Percentiles rank a stretch among this genome's conserved stretches.
phyloP scores from a whole-genome alignment of 768 basidiomycete species.

The Daedaleopsis sinensis region DNA sequence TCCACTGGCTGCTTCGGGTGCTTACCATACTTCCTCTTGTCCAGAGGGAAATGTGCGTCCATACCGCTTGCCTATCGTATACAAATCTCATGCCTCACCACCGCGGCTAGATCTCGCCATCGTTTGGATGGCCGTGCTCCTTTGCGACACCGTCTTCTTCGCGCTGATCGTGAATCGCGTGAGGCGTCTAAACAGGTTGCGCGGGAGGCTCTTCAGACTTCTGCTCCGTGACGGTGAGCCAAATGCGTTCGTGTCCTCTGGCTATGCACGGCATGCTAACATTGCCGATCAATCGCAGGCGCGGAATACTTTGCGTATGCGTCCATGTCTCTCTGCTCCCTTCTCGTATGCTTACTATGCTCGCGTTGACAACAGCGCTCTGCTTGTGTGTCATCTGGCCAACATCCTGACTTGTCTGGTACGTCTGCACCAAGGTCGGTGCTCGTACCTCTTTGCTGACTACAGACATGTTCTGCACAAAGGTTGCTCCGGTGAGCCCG shows the following conservation, averaged over 20 bases:
- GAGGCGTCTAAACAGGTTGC: background rate
- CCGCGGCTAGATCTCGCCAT: background rate
- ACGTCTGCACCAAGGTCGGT: background rate
- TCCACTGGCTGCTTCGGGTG: background rate
- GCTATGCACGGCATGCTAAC: background rate
- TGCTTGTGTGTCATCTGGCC: conserved; percentile 5
- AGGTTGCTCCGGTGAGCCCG: background rate
- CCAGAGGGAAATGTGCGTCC: background rate
- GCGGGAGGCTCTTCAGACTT: background rate
- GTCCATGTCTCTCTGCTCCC: background rate
- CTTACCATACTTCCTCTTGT: background rate
- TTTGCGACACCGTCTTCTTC: background rate
- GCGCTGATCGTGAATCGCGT: background rate
- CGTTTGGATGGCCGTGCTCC: background rate
- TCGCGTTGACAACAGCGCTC: background rate
- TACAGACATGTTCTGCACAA: background rate
- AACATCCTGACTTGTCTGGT: conserved; percentile 13
- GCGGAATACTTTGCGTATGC: background rate
- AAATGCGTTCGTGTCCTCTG: background rate
- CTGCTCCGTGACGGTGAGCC: background rate
- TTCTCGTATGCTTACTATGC: background rate
- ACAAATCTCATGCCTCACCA: too few relatives aligned
- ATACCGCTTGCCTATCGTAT: too few relatives aligned
- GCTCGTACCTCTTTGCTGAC: background rate
- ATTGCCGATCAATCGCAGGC: background rate